Conservation (phyloP, 495 filamentous ascomycete genomes). For the Cercophora samala region DNA sequence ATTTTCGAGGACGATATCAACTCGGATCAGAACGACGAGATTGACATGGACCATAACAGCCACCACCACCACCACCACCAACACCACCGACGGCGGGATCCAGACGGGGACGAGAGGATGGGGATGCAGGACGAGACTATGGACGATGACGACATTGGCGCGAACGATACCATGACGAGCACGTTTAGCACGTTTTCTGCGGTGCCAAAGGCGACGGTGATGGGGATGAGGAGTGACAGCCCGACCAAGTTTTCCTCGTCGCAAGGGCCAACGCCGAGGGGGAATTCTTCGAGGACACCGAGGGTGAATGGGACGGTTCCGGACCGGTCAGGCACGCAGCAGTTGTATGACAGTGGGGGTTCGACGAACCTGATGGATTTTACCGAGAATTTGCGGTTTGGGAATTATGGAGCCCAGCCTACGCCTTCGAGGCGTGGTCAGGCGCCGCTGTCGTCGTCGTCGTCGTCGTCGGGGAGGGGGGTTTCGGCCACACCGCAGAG, state of each 20-base stretch:
- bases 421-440: constrained; percentile 30
- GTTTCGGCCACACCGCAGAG: constrained; percentile 39
- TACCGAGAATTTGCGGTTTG: constrained; percentile 66
- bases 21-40: constrained; percentile 13
- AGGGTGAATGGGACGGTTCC: constrained; percentile 34
- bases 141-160: constrained; percentile 37
- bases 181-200: constrained; percentile 84
- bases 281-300: constrained; percentile 59
- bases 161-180: constrained; percentile 66
- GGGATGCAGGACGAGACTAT: constrained; percentile 8
- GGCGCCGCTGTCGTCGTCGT: constrained; percentile 25
- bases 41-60: constrained; percentile 18
- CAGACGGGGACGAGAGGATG: neutral
- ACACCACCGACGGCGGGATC: constrained; percentile 8
- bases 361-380: constrained; percentile 74
- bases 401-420: constrained; percentile 31
- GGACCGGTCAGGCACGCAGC: constrained; percentile 28
- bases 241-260: constrained; percentile 43
- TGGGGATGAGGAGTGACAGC: constrained; percentile 61
- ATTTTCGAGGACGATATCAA: constrained; percentile 54
- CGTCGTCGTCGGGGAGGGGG: constrained; percentile 20
- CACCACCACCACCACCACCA: constrained; percentile 27
- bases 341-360: constrained; percentile 12
- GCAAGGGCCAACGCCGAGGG: constrained; percentile 24
- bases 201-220: constrained; percentile 82